These are phyloP conservation scores for Colletotrichum tanaceti DNA, from an alignment of 2,329 filamentous ascomycete genomes.

Conservation along the genomic window DNA sequence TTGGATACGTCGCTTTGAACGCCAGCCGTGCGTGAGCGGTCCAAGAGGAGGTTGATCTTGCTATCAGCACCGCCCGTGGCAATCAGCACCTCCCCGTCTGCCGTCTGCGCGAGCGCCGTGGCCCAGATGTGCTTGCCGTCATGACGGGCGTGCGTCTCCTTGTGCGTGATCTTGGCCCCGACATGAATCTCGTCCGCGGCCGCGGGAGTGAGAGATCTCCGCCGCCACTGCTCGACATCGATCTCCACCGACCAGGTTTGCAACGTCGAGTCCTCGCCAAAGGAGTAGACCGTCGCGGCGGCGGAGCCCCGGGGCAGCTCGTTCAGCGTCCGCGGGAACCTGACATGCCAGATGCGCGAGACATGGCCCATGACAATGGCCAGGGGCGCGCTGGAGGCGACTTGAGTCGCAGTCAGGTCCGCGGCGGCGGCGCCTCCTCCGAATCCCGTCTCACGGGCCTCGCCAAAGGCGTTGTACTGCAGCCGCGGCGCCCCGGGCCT, in stretches of 20 bases:
- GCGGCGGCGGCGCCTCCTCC: conserved; percentile 50
- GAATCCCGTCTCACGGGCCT: conserved; percentile 72
- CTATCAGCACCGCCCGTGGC: conserved; percentile 90
- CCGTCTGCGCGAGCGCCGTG: conserved; percentile 58
- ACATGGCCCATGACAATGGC: conserved; percentile 85
- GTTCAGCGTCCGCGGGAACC: conserved; percentile 63
- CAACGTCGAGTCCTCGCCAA: conserved; percentile 85
- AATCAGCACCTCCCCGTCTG: conserved; percentile 55
- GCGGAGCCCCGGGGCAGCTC: conserved; percentile 38
- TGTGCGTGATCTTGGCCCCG: conserved; percentile 59
- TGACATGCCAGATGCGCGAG: conserved; percentile 90
- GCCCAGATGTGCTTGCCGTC: conserved; percentile 94
- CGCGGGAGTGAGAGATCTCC: conserved; percentile 16
- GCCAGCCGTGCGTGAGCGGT: conserved; percentile 23
- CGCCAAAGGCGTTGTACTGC: conserved; percentile 45
- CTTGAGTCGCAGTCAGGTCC: conserved; percentile 44
- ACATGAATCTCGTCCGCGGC: conserved; percentile 27
- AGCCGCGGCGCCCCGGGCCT: conserved; percentile 46
- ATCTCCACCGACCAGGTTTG: conserved; percentile 75
- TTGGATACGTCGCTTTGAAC: neutral
- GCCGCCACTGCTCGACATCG: conserved; percentile 40
- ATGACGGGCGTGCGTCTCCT: conserved; percentile 72
- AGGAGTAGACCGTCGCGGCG: conserved; percentile 74
- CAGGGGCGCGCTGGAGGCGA: conserved; percentile 58
- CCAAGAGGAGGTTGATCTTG: conserved; percentile 64